These are phyloP conservation scores for Colletotrichum navitas DNA, from an alignment of 2,329 filamentous ascomycete genomes.

Conservation along the genomic window DNA sequence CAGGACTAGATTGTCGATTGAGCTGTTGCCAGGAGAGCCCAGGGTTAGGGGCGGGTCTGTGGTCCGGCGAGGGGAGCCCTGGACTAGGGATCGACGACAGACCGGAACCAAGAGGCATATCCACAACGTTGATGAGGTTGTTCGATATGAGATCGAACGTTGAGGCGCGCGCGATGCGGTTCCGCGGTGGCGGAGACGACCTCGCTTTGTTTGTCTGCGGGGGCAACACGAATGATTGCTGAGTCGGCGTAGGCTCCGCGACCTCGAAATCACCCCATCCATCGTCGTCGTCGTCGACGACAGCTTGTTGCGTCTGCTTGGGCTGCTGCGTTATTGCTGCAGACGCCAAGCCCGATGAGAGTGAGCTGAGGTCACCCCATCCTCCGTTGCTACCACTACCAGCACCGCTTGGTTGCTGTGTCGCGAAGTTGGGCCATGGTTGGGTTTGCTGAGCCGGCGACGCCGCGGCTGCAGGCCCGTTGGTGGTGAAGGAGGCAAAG, in stretches of 20 bases:
- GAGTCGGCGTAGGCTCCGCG: constrained; percentile 54
- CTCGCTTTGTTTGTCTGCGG: constrained; percentile 28
- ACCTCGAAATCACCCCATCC: constrained; percentile 78
- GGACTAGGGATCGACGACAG: constrained; percentile 37
- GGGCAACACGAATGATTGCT: constrained; percentile 40
- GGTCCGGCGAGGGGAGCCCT: constrained; percentile 16
- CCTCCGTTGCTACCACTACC: constrained; percentile 20
- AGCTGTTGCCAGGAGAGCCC: constrained; percentile 19
- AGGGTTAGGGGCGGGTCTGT: constrained; percentile 4
- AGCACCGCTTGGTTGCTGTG: constrained; percentile 44
- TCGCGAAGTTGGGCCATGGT: constrained; percentile 51
- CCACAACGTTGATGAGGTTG: constrained; percentile 59
- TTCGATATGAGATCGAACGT: constrained; percentile 68
- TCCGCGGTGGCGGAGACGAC: constrained; percentile 44
- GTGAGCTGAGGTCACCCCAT: constrained; percentile 45
- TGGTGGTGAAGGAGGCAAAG: constrained; percentile 44
- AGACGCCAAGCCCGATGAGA: constrained; percentile 36
- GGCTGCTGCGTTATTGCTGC: constrained; percentile 41
- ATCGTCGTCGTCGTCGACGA: constrained; percentile 67
- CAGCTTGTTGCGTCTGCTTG: constrained; percentile 36
- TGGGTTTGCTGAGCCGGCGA: constrained; percentile 43
- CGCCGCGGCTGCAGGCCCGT: constrained; percentile 17
- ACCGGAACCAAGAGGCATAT: constrained; percentile 28
- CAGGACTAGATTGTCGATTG: constrained; percentile 15
- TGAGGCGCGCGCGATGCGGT: constrained; percentile 59